phyloP scores from a whole-genome alignment of 352 stramenopile genomes.

The Stramenopiles sp. region DNA sequence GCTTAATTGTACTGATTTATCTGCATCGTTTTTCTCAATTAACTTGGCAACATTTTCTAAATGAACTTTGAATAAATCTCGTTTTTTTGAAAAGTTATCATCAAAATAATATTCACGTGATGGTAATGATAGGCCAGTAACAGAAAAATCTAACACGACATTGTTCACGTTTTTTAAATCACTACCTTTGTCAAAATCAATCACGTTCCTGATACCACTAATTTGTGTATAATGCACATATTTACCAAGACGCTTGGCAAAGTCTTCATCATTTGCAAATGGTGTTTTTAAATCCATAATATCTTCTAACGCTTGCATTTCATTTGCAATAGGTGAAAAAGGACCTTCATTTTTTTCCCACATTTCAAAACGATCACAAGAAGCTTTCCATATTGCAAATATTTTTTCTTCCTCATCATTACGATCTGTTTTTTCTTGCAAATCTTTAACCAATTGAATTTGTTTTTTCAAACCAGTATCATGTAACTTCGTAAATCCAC shows the following conservation, averaged over 20 bases:
- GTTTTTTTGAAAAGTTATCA: constrained; percentile 44
- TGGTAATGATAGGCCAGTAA: constrained; percentile 57
- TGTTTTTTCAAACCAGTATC: constrained; percentile 33
- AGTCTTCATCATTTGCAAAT: constrained; percentile 17
- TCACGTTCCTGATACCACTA: constrained; percentile 46
- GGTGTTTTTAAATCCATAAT: constrained; percentile 20
- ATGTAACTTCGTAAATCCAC: constrained; percentile 34
- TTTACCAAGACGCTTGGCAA: constrained; percentile 19
- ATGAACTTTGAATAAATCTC: constrained; percentile 41
- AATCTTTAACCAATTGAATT: constrained; percentile 25
- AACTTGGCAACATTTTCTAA: constrained; percentile 49
- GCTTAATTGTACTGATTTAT: no score
- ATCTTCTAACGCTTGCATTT: constrained; percentile 34
- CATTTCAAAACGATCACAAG: no score
- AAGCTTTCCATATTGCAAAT: no score
- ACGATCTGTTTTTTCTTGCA: constrained; percentile 12
- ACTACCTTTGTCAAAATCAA: constrained; percentile 35
- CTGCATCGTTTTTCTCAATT: constrained; percentile 31
- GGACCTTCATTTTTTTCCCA: constrained; percentile 29
- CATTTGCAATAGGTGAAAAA: constrained; percentile 36
- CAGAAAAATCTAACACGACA: constrained; percentile 50
- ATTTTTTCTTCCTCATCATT: neutral
- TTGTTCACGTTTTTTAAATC: constrained; percentile 57
- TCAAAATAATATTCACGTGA: constrained; percentile 77
- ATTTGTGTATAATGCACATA: constrained; percentile 21